Percentiles rank a stretch among this genome's conserved stretches.
Conservation (phyloP, 306 rosid species). For the Arachis stenosperma region DNA sequence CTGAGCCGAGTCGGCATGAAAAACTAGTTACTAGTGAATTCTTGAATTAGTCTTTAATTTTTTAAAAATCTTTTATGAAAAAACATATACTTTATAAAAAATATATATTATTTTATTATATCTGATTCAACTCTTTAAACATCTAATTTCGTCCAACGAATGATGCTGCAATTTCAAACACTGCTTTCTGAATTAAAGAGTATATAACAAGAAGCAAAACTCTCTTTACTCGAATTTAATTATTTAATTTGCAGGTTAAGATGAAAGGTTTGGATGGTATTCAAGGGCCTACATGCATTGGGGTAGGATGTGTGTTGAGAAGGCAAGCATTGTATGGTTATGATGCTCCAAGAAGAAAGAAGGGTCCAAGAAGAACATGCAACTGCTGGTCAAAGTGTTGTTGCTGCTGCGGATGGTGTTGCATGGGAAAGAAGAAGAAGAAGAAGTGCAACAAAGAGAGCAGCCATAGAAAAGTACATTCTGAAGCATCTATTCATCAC, state of each 20-base stretch:
- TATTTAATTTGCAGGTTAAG: slow-evolving; percentile 50
- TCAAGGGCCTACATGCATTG: slow-evolving; percentile 79
- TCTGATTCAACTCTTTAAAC: no score
- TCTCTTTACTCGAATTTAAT: not conserved
- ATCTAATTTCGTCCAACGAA: no score
- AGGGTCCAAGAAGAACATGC: slow-evolving; percentile 63
- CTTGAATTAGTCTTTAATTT: no score
- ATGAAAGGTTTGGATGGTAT: slow-evolving; percentile 86
- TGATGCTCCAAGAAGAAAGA: slow-evolving; percentile 68
- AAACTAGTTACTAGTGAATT: no score
- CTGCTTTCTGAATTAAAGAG: no score
- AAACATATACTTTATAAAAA: no score
- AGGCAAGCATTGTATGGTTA: slow-evolving; percentile 75
- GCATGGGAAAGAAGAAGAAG: slow-evolving; percentile 41
- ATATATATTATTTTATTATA: no score
- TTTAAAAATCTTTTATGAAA: no score
- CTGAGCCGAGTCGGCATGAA: no score
- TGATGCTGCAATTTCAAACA: no score
- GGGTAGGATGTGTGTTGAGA: slow-evolving; percentile 74
- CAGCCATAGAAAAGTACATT: slow-evolving; percentile 36
- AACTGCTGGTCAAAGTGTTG: slow-evolving; percentile 70
- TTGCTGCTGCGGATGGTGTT: slow-evolving; percentile 52
- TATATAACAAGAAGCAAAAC: not conserved
- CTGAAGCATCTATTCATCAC: slow-evolving; percentile 39
- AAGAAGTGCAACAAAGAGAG: slow-evolving; percentile 44